A percentile compares a stretch with the other conserved stretches of the same genome.
These are phyloP conservation scores for Candida nitratophila DNA, from an alignment of 805 yeast species.

Conservation along the genomic window DNA sequence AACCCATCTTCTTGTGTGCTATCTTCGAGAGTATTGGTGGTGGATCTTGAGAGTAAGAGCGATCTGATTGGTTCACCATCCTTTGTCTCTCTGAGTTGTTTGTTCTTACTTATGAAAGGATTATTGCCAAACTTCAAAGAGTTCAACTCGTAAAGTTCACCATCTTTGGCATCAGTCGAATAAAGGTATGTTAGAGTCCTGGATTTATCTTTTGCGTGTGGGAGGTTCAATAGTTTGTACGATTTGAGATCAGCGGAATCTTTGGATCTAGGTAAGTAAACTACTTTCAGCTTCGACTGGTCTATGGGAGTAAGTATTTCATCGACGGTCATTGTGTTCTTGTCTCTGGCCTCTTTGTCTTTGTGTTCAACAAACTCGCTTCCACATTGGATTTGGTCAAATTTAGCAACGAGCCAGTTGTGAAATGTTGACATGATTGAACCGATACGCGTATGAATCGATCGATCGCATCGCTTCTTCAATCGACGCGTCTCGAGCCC, in stretches of 20 bases:
- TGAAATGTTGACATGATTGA: too few relatives aligned
- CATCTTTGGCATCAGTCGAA: background rate
- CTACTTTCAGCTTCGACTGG: slow-evolving; percentile 5
- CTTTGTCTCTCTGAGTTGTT: slow-evolving; percentile 19
- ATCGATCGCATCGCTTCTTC: too few relatives aligned
- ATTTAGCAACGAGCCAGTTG: too few relatives aligned
- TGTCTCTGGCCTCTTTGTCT: too few relatives aligned
- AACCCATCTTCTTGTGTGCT: slow-evolving; percentile 21
- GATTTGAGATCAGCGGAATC: background rate
- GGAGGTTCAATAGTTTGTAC: slow-evolving; percentile 7
- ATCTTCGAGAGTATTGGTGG: too few relatives aligned
- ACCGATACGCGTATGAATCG: too few relatives aligned
- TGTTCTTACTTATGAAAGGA: slow-evolving; percentile 14
- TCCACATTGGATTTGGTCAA: too few relatives aligned
- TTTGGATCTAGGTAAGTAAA: slow-evolving; percentile 9
- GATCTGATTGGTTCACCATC: slow-evolving; percentile 35
- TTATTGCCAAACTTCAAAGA: slow-evolving; percentile 31
- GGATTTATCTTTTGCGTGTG: slow-evolving; percentile 9
- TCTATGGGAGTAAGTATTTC: slow-evolving; percentile 4
- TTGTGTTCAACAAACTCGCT: too few relatives aligned
- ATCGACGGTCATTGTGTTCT: slow-evolving; percentile 5
- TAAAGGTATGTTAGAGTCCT: background rate
- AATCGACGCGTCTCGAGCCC: too few relatives aligned
- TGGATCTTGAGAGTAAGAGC: slow-evolving; percentile 25
- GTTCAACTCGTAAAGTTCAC: slow-evolving; percentile 29